Evolutionary conservation across 257 asterid genomes (phyloP).

Genomic region (Asclepias syriaca): DNA sequence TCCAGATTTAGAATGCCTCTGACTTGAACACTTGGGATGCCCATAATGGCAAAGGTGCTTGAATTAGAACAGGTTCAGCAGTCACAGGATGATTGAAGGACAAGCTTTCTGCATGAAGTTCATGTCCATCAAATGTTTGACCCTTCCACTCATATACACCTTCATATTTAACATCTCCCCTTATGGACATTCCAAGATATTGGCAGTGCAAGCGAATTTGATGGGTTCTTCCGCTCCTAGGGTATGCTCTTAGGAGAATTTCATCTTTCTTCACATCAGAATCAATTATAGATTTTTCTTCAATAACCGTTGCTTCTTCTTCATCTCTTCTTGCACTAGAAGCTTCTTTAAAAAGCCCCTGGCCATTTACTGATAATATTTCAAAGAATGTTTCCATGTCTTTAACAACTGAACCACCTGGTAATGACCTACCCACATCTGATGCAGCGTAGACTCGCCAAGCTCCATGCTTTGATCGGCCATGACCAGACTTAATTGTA

Average conservation of each 20-base stretch:
- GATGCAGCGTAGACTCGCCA: constrained; percentile 87
- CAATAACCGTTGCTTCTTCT: constrained; percentile 35
- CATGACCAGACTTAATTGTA: constrained; percentile 74
- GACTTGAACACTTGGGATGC: constrained; percentile 31
- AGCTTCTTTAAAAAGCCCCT: constrained; percentile 20
- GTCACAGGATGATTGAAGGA: constrained; percentile 83
- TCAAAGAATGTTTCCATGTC: constrained; percentile 80
- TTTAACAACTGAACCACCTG: constrained; percentile 77
- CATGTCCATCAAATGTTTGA: constrained; percentile 54
- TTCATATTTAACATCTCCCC: constrained; percentile 86
- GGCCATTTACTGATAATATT: constrained; percentile 57
- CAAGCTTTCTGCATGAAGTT: constrained; percentile 91
- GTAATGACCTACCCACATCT: constrained; percentile 65
- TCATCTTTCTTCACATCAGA: constrained; percentile 47
- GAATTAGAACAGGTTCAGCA: constrained; percentile 43
- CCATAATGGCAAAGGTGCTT: constrained; percentile 82
- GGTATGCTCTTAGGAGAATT: constrained; percentile 68
- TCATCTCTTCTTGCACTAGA: constrained; percentile 27
- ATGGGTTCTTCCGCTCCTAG: constrained; percentile 88
- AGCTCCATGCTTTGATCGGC: constrained; percentile 88
- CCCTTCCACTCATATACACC: constrained; percentile 86
- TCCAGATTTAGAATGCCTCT: constrained; percentile 17
- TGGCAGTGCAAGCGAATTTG: constrained; percentile 94
- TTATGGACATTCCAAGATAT: constrained; percentile 79
- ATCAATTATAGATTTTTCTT: constrained; percentile 44